Base-by-base conservation (phyloP, 352 stramenopile species). In the Bremia lactucae region DNA sequence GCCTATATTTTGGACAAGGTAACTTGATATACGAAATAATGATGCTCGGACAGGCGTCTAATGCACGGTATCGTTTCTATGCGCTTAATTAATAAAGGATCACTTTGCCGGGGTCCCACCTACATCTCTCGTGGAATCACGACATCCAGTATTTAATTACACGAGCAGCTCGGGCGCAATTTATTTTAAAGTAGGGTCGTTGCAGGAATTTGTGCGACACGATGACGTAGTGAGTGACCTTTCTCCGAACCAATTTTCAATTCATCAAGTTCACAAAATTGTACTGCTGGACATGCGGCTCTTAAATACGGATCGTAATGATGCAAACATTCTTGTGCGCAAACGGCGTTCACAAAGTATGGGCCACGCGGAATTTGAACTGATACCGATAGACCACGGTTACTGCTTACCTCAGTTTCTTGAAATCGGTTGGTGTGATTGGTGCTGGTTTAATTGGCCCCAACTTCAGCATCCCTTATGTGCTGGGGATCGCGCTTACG, bases 361-460 rank as follows among this genome's bases (percentile, higher is more conserved):
- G 18, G 69, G 60, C 5, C 62, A 70, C 20, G 49, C 68, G 21
- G 78, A 92, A 40, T 94, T 97, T 49, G 78, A 96, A 46, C 68
- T 99, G 19, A 93, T 98, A 42, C 96, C 96, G 13, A 99, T 99
- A 66, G 96, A 99, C 71, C 96, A 99, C 63, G 96, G 96, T 10
- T 98, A 98, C 54, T 98, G 90, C 59, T 62, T 99, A 19, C 84
- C 95, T 14, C 88, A 97, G 49, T 87, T 88, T 25, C 59, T 97
- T 11, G 89, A 98, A 55, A 96, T 98, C 16, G 95, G 81, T 16
- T 98, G 95, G 89, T 98, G 95, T 53, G 94, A 98, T 62, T 98
- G 94, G 95, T 98, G 93, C 52, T 99, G 95, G 95, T 91, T 97
- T 38, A 94, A 98, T 59, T 98, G 93, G 92, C 88, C 90, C 6